Conservation (phyloP, 768 basidiomycete genomes). For the Holtermannia corniformis region DNA sequence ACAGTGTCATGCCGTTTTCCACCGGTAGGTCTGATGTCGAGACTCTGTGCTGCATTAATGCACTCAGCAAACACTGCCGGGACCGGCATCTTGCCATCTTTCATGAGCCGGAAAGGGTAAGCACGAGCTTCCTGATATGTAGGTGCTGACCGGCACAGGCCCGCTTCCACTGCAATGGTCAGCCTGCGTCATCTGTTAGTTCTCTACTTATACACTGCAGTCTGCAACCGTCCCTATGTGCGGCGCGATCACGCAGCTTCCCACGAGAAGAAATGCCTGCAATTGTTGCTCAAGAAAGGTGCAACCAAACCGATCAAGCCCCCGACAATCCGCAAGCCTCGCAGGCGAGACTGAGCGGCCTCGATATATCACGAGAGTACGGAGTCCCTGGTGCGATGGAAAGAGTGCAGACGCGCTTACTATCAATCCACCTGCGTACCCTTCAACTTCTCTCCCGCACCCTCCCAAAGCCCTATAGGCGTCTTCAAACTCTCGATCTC, state of each 20-base stretch:
- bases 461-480: constrained; percentile 63
- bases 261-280: neutral
- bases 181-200: too few species aligned
- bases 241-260: neutral
- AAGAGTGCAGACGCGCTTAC: too few species aligned
- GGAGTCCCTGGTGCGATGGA: too few species aligned
- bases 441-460: constrained; percentile 59
- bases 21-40: neutral
- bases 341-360: neutral
- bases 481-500: constrained; percentile 61
- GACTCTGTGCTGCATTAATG: too few species aligned
- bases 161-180: too few species aligned
- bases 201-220: too few species aligned
- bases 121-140: too few species aligned
- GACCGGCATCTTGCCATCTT: neutral
- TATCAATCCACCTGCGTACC: constrained; percentile 77
- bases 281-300: neutral
- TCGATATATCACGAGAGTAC: neutral
- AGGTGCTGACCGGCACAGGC: too few species aligned
- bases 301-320: neutral
- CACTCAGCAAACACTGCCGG: neutral
- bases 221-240: neutral
- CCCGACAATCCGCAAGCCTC: neutral
- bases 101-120: neutral
- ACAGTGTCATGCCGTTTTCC: neutral